Conservation (phyloP, 805 yeast genomes). For the Danielia oregonensis region DNA sequence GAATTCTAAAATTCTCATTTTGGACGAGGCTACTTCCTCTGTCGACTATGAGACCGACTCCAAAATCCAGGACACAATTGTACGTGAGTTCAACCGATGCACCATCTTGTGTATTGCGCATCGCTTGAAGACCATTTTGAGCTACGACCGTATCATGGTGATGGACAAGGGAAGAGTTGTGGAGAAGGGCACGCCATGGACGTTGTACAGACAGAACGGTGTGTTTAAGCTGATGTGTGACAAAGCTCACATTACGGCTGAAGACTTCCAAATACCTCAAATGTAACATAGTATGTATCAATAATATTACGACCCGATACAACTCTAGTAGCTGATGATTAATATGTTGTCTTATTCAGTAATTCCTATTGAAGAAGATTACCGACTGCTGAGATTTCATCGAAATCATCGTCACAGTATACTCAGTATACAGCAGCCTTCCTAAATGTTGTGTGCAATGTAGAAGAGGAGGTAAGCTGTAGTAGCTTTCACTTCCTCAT, state of each 20-base stretch:
- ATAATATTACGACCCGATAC: constrained; percentile 1
- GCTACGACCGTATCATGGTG: constrained; percentile 32
- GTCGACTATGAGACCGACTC: constrained; percentile 38
- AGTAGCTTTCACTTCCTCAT: constrained; percentile 60
- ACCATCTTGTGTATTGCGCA: constrained; percentile 39
- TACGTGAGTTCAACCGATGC: constrained; percentile 28
- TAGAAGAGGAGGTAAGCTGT: constrained; percentile 81
- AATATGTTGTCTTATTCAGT: too few species aligned
- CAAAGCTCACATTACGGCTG: constrained; percentile 29
- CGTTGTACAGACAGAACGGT: constrained; percentile 23
- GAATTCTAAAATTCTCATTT: constrained; percentile 31
- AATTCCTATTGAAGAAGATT: too few species aligned
- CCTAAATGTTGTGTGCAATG: constrained; percentile 44
- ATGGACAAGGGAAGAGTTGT: constrained; percentile 32
- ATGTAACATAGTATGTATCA: background rate
- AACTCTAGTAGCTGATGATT: too few species aligned
- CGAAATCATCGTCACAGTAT: too few species aligned
- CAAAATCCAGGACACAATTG: constrained; percentile 32
- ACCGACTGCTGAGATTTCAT: too few species aligned
- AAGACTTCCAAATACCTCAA: constrained; percentile 20
- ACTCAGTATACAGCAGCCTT: too few species aligned
- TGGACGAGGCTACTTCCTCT: constrained; percentile 39
- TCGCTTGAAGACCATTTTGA: constrained; percentile 34
- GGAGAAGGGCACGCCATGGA: constrained; percentile 34
- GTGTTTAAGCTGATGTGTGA: constrained; percentile 35